These are phyloP conservation scores for Recurvomyces mirabilis DNA, from an alignment of 495 filamentous ascomycete species.

Conservation along the genomic window DNA sequence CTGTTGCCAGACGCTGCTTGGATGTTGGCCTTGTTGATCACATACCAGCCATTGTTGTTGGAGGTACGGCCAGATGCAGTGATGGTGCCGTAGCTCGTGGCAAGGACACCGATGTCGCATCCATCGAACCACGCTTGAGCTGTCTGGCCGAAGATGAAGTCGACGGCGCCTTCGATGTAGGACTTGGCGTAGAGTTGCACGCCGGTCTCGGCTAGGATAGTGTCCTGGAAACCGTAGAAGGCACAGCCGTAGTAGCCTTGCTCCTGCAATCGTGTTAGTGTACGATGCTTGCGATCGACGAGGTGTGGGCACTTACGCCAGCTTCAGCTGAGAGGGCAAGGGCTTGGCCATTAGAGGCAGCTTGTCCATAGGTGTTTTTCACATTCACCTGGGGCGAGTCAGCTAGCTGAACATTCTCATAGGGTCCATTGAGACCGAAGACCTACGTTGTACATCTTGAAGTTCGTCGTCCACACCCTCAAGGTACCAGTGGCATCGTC, in stretches of 20 bases:
- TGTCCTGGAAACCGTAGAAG: constrained; percentile 52
- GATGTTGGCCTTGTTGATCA: constrained; percentile 48
- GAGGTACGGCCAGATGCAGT: constrained; percentile 48
- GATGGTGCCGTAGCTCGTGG: constrained; percentile 34
- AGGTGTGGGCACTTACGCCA: constrained; percentile 11
- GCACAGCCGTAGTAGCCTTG: constrained; percentile 50
- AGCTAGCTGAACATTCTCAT: background rate
- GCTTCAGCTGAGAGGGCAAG: constrained; percentile 46
- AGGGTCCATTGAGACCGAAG: background rate
- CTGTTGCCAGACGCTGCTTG: constrained; percentile 34
- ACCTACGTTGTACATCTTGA: constrained; percentile 46
- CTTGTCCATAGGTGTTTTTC: constrained; percentile 42
- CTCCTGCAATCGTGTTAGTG: constrained; percentile 12
- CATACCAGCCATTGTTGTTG: constrained; percentile 45
- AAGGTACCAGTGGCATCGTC: constrained; percentile 42
- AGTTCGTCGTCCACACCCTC: constrained; percentile 38
- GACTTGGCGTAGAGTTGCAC: constrained; percentile 45
- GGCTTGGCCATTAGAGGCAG: constrained; percentile 37
- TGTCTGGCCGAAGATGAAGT: constrained; percentile 57
- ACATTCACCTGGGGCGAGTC: constrained; percentile 37
- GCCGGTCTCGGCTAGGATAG: constrained; percentile 47
- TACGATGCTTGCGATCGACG: background rate
- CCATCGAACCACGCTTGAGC: constrained; percentile 52
- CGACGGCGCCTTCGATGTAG: constrained; percentile 49
- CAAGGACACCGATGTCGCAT: constrained; percentile 44